Evolutionary conservation across 1,139 yeast genomes (phyloP).

Genomic region (Citeromyces siamensis): DNA sequence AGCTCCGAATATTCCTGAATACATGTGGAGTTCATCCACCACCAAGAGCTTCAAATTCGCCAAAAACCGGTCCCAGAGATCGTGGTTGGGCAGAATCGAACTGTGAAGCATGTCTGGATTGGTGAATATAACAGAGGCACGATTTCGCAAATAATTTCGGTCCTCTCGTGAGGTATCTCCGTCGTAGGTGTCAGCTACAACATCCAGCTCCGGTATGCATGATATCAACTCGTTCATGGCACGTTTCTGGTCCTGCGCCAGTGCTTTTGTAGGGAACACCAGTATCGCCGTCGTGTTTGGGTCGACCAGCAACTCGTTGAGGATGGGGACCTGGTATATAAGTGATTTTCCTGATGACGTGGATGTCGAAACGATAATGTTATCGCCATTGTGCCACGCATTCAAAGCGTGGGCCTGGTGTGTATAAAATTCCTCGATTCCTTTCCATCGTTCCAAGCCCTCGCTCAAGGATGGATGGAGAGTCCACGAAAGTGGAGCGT

Average conservation of each 20-base stretch:
- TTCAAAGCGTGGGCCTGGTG: slow-evolving; percentile 78
- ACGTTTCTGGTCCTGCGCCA: slow-evolving; percentile 92
- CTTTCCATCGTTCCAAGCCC: slow-evolving; percentile 33
- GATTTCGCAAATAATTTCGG: slow-evolving; percentile 39
- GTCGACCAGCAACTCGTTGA: slow-evolving; percentile 32
- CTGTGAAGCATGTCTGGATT: slow-evolving; percentile 93
- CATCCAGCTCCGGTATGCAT: slow-evolving; percentile 23
- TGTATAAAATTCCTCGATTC: slow-evolving; percentile 42
- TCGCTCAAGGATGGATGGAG: slow-evolving; percentile 32
- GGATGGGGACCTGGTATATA: slow-evolving; percentile 80
- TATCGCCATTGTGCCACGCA: slow-evolving; percentile 33
- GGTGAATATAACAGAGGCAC: slow-evolving; percentile 75
- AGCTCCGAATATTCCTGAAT: slow-evolving; percentile 84
- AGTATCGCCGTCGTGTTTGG: slow-evolving; percentile 66
- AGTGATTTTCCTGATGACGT: slow-evolving; percentile 94
- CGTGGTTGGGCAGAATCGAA: slow-evolving; percentile 65
- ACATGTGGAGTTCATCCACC: slow-evolving; percentile 84
- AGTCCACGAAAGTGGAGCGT: slow-evolving; percentile 25
- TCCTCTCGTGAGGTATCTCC: slow-evolving; percentile 70
- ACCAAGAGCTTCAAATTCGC: slow-evolving; percentile 57
- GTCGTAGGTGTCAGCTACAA: slow-evolving; percentile 70
- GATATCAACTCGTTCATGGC: slow-evolving; percentile 52
- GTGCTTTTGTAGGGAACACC: slow-evolving; percentile 91
- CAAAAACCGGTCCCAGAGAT: slow-evolving; percentile 63
- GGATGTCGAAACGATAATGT: slow-evolving; percentile 81